These are phyloP conservation scores for Juglanconis juglandina DNA, from an alignment of 2,329 filamentous ascomycete species.

Conservation along the genomic window DNA sequence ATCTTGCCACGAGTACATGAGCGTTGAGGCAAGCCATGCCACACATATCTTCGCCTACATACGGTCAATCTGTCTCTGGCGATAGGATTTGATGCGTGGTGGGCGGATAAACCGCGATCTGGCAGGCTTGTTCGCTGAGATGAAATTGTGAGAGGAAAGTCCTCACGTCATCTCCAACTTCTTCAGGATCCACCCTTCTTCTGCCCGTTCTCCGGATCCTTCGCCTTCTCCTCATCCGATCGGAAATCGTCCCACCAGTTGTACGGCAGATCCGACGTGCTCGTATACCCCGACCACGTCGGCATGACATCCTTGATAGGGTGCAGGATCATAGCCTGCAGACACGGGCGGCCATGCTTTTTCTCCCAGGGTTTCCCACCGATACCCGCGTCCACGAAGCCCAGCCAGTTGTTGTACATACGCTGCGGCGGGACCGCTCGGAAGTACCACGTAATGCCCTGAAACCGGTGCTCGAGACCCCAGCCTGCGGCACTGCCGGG, in stretches of 20 bases:
- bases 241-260: conserved; percentile 19
- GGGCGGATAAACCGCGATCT: not conserved
- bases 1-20: too few species aligned
- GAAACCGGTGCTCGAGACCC: conserved; percentile 55
- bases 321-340: conserved; percentile 58
- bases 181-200: not conserved
- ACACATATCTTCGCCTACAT: too few species aligned
- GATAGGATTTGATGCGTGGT: too few species aligned
- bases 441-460: conserved; percentile 61
- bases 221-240: conserved; percentile 12
- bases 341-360: conserved; percentile 51
- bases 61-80: too few species aligned
- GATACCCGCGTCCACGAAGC: conserved; percentile 52
- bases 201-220: not conserved
- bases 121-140: not conserved
- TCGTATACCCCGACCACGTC: conserved; percentile 42
- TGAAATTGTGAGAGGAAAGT: not conserved
- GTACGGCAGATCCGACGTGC: conserved; percentile 39
- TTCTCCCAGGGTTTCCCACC: conserved; percentile 57
- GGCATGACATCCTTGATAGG: conserved; percentile 57
- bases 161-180: not conserved
- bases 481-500: conserved; percentile 56
- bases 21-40: too few species aligned
- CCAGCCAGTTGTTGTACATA: conserved; percentile 62
- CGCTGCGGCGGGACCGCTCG: conserved; percentile 54